Evolutionary conservation across 176 grass and related monocot genomes (phyloP).

Genomic region (Aegilops tauschii): DNA sequence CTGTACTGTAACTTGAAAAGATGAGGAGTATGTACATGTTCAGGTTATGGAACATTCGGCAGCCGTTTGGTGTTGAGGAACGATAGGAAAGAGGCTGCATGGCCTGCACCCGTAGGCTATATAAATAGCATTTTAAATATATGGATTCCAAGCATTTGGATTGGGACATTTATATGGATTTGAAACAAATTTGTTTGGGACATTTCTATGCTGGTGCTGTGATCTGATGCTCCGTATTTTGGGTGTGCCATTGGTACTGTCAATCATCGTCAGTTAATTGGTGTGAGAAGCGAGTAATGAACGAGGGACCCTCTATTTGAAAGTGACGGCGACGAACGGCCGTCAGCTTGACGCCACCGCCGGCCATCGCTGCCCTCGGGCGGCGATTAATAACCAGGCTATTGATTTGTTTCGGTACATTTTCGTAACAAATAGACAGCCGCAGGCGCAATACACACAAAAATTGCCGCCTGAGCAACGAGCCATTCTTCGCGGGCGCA

Average conservation of each 20-base stretch:
- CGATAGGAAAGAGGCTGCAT: background rate
- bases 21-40: background rate
- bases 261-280: background rate
- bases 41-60: background rate
- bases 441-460: too few species aligned
- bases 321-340: too few species aligned
- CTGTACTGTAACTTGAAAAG: conserved; percentile 10
- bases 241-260: background rate
- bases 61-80: background rate
- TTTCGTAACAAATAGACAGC: background rate
- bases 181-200: background rate
- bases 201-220: background rate
- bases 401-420: background rate
- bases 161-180: background rate
- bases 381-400: background rate
- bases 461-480: too few species aligned
- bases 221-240: background rate
- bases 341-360: too few species aligned
- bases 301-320: too few species aligned
- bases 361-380: too few species aligned
- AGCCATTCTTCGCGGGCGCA: background rate
- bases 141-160: background rate
- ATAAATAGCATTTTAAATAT: background rate
- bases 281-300: too few species aligned
- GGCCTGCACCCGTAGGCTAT: background rate